A percentile compares a stretch with the other conserved stretches of the same genome.
Evolutionary conservation across 176 grass and related monocot genomes (phyloP).

Genomic region (bread wheat (Triticum aestivum)): DNA sequence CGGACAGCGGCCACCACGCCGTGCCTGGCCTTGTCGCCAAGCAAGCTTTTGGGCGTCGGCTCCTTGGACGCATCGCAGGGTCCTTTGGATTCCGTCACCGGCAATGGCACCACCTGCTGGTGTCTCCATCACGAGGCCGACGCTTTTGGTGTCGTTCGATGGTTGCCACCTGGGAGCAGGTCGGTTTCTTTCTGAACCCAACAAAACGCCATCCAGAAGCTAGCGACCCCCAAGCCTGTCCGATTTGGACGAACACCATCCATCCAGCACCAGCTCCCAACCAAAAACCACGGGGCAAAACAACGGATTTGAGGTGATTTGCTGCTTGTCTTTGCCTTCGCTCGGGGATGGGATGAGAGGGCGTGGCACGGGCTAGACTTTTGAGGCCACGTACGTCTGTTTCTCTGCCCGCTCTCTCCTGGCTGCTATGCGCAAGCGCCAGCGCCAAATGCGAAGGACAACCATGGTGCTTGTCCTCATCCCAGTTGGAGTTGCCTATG

Average conservation of each 20-base stretch:
- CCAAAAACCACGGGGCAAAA: background rate
- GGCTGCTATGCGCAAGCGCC: background rate
- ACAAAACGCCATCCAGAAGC: background rate
- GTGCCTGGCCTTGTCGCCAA: background rate
- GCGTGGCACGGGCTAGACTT: too few relatives aligned
- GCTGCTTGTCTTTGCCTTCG: background rate
- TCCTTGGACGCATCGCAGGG: background rate
- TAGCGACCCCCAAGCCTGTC: background rate
- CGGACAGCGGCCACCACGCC: background rate
- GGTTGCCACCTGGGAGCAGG: too few relatives aligned
- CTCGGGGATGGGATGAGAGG: too few relatives aligned
- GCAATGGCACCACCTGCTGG: too few relatives aligned
- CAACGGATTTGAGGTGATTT: background rate
- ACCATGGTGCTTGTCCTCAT: background rate
- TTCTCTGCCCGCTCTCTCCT: background rate
- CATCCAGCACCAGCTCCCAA: too few relatives aligned
- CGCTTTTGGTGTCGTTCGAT: too few relatives aligned
- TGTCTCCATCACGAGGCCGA: too few relatives aligned
- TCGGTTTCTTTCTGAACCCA: background rate
- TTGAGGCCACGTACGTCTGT: background rate
- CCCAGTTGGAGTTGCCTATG: background rate
- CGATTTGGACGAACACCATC: background rate
- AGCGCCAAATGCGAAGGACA: background rate
- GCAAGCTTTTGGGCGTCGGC: background rate
- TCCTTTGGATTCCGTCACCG: too few relatives aligned